Conservation (phyloP, 345 rosid species). For the Syzygium grande region DNA sequence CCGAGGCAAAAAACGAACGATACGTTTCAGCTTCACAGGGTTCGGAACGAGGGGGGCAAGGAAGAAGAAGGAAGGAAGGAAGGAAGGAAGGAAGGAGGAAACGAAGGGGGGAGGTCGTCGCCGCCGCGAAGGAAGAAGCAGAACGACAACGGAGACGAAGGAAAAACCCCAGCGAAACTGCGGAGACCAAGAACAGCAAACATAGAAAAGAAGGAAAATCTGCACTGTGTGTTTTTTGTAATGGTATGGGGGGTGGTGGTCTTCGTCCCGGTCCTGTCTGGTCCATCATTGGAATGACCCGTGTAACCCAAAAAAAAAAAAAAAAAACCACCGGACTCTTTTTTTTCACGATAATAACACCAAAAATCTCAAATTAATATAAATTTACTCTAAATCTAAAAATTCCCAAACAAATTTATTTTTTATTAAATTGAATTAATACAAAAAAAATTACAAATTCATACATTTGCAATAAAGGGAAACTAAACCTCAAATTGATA, state of each 20-base stretch:
- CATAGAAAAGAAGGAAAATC: neutral
- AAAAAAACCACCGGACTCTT: neutral
- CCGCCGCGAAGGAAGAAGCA: neutral
- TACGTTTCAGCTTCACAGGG: neutral
- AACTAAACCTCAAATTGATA: too few relatives aligned
- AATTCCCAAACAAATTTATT: too few relatives aligned
- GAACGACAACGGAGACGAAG: neutral
- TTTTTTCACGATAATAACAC: too few relatives aligned
- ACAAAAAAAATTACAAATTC: too few relatives aligned
- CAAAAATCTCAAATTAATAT: too few relatives aligned
- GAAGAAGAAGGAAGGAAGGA: too few relatives aligned
- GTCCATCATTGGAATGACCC: neutral
- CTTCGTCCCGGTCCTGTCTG: neutral
- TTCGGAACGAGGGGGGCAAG: neutral
- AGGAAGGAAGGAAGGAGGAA: too few relatives aligned
- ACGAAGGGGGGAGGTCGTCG: neutral
- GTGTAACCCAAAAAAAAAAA: neutral
- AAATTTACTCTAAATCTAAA: too few relatives aligned
- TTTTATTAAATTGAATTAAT: too few relatives aligned
- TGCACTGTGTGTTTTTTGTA: neutral
- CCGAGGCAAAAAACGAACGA: neutral
- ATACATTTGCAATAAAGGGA: accelerated
- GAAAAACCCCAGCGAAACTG: neutral
- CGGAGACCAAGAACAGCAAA: neutral
- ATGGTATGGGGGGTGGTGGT: neutral